Conservation (phyloP, 306 rosid species). For the Arachis stenosperma region DNA sequence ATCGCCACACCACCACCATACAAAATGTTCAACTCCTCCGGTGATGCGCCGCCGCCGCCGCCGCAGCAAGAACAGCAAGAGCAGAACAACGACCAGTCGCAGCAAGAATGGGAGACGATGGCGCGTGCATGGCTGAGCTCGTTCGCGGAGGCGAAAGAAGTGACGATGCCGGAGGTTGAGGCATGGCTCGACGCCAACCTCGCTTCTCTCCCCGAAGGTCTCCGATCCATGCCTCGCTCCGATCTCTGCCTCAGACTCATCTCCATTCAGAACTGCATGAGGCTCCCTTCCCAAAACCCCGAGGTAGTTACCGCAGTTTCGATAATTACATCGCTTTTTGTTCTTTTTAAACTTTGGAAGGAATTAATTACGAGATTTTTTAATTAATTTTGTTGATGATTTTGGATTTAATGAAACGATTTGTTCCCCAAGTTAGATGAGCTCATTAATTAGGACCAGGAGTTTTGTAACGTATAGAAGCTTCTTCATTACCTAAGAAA, state of each 20-base stretch:
- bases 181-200: constrained; percentile 86
- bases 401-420: not conserved
- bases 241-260: constrained; percentile 81
- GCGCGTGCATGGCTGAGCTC: constrained; percentile 93
- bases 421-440: not conserved
- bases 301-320: constrained; percentile 19
- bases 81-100: constrained; percentile 48
- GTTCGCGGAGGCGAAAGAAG: constrained; percentile 81
- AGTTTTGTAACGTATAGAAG: not conserved
- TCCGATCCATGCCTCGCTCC: constrained; percentile 85
- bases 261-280: constrained; percentile 80
- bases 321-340: not conserved
- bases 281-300: constrained; percentile 44
- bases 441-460: constrained; percentile 1
- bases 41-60: constrained; percentile 37
- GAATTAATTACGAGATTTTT: constrained; percentile 8
- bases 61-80: constrained; percentile 41
- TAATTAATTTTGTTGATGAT: not conserved
- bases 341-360: not conserved
- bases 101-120: constrained; percentile 92
- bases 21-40: constrained; percentile 56
- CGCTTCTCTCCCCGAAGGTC: constrained; percentile 69
- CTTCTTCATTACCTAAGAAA: constrained; percentile 2
- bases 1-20: no score
- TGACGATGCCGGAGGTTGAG: constrained; percentile 80